These are phyloP conservation scores for Xylogone sp. DNA, from an alignment of 2,329 filamentous ascomycete species.

Conservation along the genomic window DNA sequence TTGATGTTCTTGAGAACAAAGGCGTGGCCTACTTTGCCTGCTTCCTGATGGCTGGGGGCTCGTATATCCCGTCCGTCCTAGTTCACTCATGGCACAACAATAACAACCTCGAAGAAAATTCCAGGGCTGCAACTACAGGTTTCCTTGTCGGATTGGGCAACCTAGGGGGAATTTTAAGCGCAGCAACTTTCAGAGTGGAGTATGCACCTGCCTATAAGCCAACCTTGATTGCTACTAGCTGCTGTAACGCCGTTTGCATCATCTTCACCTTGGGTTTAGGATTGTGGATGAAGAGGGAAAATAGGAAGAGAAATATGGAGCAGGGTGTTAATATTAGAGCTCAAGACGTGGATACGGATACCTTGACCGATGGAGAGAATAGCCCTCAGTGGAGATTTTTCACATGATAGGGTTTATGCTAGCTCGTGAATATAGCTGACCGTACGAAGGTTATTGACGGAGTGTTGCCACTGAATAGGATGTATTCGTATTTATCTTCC, in stretches of 20 bases:
- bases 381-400: constrained; percentile 35
- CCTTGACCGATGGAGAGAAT: constrained; percentile 34
- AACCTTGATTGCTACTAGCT: constrained; percentile 39
- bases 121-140: constrained; percentile 43
- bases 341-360: constrained; percentile 35
- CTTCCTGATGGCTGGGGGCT: constrained; percentile 41
- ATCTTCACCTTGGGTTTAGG: constrained; percentile 34
- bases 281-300: constrained; percentile 42
- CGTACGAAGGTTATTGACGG: too few relatives aligned
- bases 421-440: too few relatives aligned
- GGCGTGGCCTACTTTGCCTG: constrained; percentile 46
- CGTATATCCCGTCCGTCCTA: constrained; percentile 44
- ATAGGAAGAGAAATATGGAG: constrained; percentile 33
- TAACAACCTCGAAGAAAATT: constrained; percentile 47
- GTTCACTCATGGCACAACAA: constrained; percentile 49
- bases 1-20: constrained; percentile 37
- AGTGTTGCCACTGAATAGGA: too few relatives aligned
- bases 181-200: constrained; percentile 41
- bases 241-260: constrained; percentile 39
- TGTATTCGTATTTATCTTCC: too few relatives aligned
- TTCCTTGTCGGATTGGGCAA: constrained; percentile 45
- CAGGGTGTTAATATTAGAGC: constrained; percentile 32
- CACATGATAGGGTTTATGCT: constrained; percentile 7
- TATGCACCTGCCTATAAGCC: constrained; percentile 46
- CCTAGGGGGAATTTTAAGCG: constrained; percentile 41